Percentiles rank a stretch among this genome's conserved stretches.
Conservation (phyloP, 148 eudicot species). For the Chenopodium suecicum region DNA sequence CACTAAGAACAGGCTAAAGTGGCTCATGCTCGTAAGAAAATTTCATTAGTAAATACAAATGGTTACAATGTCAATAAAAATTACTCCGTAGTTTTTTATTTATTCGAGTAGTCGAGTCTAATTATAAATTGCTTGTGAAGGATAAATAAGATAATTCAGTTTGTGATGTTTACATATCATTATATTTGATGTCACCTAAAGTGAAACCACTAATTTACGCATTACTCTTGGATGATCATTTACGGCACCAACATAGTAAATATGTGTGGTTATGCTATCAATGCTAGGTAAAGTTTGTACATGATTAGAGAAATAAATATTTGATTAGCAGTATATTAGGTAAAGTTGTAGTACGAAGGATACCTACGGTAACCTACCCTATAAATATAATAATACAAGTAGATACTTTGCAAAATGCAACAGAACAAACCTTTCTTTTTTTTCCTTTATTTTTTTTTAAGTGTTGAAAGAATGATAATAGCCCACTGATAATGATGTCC, state of each 20-base stretch:
- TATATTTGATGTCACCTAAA: neutral
- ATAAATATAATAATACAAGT: slow-evolving; percentile 6
- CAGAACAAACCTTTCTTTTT: slow-evolving; percentile 10
- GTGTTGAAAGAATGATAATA: slow-evolving; percentile 21
- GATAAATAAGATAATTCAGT: too few species aligned
- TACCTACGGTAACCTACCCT: slow-evolving; percentile 26
- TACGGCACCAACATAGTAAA: neutral
- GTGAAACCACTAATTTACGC: slow-evolving; percentile 1
- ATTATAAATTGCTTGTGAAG: too few species aligned
- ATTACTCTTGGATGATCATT: slow-evolving; percentile 2
- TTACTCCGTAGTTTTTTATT: too few species aligned
- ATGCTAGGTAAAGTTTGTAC: slow-evolving; percentile 5
- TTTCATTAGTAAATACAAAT: too few species aligned
- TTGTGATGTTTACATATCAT: too few species aligned
- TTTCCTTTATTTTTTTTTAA: neutral
- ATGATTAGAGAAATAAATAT: neutral
- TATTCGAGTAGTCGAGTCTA: too few species aligned
- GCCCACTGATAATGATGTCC: slow-evolving; percentile 24
- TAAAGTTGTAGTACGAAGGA: slow-evolving; percentile 10
- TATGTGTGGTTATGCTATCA: slow-evolving; percentile 4
- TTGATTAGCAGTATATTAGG: slow-evolving; percentile 24
- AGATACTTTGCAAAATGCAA: slow-evolving; percentile 21
- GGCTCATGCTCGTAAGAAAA: too few species aligned
- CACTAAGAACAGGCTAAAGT: too few species aligned
- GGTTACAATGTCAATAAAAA: too few species aligned